phyloP scores from a whole-genome alignment of 2,329 filamentous ascomycete genomes.

The Arthroderma sp. region DNA sequence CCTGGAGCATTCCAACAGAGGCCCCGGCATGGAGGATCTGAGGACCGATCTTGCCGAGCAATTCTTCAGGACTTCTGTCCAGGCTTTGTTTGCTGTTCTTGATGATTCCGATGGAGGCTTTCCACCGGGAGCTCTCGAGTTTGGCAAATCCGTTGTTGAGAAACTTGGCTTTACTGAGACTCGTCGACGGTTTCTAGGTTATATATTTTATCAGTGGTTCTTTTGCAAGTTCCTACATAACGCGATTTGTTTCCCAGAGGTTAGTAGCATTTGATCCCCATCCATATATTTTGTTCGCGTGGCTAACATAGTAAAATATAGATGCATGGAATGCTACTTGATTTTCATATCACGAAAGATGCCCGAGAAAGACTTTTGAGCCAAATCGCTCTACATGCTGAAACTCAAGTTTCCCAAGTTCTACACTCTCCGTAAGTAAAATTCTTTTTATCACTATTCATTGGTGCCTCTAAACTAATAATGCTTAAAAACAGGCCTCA shows the following conservation, averaged over 20 bases:
- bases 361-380: constrained; percentile 62
- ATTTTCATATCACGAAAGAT: constrained; percentile 85
- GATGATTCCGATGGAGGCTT: constrained; percentile 80
- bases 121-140: constrained; percentile 68
- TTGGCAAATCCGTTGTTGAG: constrained; percentile 69
- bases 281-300: constrained; percentile 9
- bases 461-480: constrained; percentile 5
- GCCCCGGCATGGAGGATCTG: constrained; percentile 53
- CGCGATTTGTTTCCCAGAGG: constrained; percentile 80
- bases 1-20: constrained; percentile 66
- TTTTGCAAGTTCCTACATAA: constrained; percentile 78
- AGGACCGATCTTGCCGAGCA: constrained; percentile 72
- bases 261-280: constrained; percentile 21
- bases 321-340: constrained; percentile 55
- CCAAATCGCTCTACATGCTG: constrained; percentile 67
- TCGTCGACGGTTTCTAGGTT: constrained; percentile 62
- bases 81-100: constrained; percentile 70
- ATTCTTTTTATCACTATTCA: constrained; percentile 22
- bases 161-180: constrained; percentile 58
- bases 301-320: constrained; percentile 15
- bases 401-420: constrained; percentile 67
- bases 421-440: constrained; percentile 51
- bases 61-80: constrained; percentile 73
- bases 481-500: constrained; percentile 37
- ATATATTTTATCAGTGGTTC: constrained; percentile 82